A percentile compares a stretch with the other conserved stretches of the same genome.
Evolutionary conservation across 2,329 filamentous ascomycete genomes (phyloP).

Genomic region (Arthrinium phaeospermum): DNA sequence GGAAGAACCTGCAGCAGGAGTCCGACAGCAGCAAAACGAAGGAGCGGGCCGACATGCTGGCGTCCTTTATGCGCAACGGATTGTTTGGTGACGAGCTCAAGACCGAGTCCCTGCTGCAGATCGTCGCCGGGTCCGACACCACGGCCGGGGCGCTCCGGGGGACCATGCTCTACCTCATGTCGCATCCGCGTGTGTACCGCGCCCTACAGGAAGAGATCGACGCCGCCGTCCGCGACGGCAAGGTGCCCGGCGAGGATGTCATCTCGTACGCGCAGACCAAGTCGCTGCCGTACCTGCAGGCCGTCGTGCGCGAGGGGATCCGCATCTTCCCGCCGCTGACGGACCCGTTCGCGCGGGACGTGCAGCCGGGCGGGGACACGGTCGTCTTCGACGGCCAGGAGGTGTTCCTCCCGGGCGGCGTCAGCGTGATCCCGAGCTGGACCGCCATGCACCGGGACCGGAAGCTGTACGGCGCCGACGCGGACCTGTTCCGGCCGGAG

Average conservation of each 20-base stretch:
- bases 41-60: constrained; percentile 18
- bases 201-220: constrained; percentile 53
- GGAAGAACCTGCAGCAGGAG: not conserved
- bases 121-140: constrained; percentile 51
- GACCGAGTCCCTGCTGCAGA: constrained; percentile 40
- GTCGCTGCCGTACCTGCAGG: constrained; percentile 13
- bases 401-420: constrained; percentile 23
- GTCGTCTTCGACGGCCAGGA: constrained; percentile 14
- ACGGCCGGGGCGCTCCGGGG: constrained; percentile 56
- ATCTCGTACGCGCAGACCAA: constrained; percentile 28
- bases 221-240: constrained; percentile 33
- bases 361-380: constrained; percentile 24
- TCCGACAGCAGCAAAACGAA: not conserved
- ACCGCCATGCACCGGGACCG: constrained; percentile 20
- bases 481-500: constrained; percentile 24
- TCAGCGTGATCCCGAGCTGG: constrained; percentile 21
- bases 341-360: constrained; percentile 21
- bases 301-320: constrained; percentile 26
- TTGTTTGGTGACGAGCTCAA: constrained; percentile 48
- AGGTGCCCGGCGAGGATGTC: constrained; percentile 35
- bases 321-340: constrained; percentile 23
- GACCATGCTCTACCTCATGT: constrained; percentile 54
- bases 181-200: constrained; percentile 49
- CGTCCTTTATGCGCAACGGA: constrained; percentile 49
- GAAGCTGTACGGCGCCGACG: constrained; percentile 22